Evolutionary conservation across 305 asterid species (phyloP).

Genomic region (Rubia peregrina): DNA sequence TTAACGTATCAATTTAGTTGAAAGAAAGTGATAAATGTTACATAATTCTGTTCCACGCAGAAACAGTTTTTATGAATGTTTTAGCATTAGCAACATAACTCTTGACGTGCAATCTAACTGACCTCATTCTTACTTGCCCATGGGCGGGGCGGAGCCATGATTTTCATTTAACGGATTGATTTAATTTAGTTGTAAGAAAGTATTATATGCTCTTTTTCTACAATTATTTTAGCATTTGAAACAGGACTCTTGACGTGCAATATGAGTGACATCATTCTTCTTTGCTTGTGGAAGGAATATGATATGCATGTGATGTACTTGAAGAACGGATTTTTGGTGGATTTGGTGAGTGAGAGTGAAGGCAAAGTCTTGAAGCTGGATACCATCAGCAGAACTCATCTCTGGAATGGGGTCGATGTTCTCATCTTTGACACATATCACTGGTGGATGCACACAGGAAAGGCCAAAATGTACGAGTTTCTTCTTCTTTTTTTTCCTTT

Average conservation of each 20-base stretch:
- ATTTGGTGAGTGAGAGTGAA: conserved; percentile 24
- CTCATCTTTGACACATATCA: conserved; percentile 72
- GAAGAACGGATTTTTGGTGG: conserved; percentile 62
- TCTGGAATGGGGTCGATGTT: conserved; percentile 43
- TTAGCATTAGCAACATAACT: too few species aligned
- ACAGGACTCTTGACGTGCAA: too few species aligned
- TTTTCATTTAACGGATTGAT: too few species aligned
- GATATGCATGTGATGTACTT: conserved; percentile 34
- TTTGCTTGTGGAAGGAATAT: conserved; percentile 32
- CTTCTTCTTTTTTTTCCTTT: too few species aligned
- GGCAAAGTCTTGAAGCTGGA: conserved; percentile 53
- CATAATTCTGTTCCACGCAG: too few species aligned
- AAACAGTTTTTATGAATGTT: not conserved
- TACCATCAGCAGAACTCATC: conserved; percentile 30
- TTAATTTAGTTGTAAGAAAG: too few species aligned
- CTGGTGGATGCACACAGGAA: conserved; percentile 76
- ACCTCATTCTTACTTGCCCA: not conserved
- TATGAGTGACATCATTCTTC: not conserved
- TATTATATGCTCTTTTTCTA: too few species aligned
- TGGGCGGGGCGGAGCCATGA: too few species aligned
- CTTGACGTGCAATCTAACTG: not conserved
- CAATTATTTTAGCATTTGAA: too few species aligned
- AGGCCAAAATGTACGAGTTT: conserved; percentile 27
- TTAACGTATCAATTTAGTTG: too few species aligned
- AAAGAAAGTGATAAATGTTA: not conserved